A percentile compares a stretch with the other conserved stretches of the same genome.
These are phyloP conservation scores for Sarocladium strictum DNA, from an alignment of 2,329 filamentous ascomycete genomes.

Conservation along the genomic window DNA sequence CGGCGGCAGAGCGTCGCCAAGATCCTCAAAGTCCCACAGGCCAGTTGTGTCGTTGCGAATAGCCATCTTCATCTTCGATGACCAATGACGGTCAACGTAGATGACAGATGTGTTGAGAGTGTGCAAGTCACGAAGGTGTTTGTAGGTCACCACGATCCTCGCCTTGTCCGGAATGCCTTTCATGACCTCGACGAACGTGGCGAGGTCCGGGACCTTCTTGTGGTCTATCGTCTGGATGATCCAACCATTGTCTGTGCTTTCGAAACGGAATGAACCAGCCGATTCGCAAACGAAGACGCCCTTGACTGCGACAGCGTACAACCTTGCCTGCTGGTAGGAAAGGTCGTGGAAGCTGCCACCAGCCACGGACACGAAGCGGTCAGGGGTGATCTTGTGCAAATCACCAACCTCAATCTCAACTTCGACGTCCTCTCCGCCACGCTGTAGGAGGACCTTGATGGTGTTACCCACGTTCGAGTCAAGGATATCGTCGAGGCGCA, in stretches of 20 bases:
- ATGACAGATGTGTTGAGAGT: conserved; percentile 90
- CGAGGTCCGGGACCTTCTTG: conserved; percentile 79
- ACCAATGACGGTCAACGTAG: conserved; percentile 92
- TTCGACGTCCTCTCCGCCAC: conserved; percentile 81
- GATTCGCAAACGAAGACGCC: conserved; percentile 95
- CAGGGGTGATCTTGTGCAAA: conserved; percentile 89
- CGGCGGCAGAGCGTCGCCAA: conserved; percentile 75
- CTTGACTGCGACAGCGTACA: conserved; percentile 87
- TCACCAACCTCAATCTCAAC: conserved; percentile 82
- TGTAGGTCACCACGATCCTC: conserved; percentile 89
- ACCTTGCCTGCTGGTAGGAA: conserved; percentile 94
- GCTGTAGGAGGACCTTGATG: conserved; percentile 78
- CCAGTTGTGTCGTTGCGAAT: conserved; percentile 85
- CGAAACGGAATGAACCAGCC: conserved; percentile 89
- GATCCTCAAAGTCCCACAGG: conserved; percentile 88
- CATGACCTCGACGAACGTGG: conserved; percentile 87
- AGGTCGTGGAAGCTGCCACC: conserved; percentile 93
- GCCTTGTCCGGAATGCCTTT: conserved; percentile 75
- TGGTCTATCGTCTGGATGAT: conserved; percentile 90
- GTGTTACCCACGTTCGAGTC: conserved; percentile 77
- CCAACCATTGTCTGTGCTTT: conserved; percentile 87
- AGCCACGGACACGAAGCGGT: conserved; percentile 89
- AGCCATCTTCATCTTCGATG: conserved; percentile 87
- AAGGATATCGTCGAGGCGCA: conserved; percentile 83
- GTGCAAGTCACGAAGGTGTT: conserved; percentile 90